Conservation (phyloP, 108 stramenopile species). For the Cyclotella sp. region DNA sequence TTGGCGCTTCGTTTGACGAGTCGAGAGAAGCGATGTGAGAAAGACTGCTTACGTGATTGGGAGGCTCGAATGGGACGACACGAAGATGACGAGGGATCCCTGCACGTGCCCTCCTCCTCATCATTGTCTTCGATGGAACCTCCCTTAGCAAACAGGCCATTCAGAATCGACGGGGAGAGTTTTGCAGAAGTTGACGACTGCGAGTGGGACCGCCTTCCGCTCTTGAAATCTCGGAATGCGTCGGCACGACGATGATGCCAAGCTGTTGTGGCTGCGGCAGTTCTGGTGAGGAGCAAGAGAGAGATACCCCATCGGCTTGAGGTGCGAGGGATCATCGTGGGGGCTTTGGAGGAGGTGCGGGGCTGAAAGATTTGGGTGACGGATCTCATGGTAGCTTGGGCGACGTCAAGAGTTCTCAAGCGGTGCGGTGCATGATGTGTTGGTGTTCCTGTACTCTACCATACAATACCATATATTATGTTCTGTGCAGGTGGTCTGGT, state of each 20-base stretch:
- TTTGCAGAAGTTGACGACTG: constrained; percentile 6
- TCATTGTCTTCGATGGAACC: background rate
- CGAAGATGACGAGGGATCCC: background rate
- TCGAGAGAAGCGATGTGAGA: constrained; percentile 37
- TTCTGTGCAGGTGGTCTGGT: no score
- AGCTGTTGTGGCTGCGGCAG: constrained; percentile 34
- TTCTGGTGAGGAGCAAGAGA: constrained; percentile 24
- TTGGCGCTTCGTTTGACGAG: constrained; percentile 31
- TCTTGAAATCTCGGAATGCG: constrained; percentile 35
- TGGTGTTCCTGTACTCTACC: no score
- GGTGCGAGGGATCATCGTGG: background rate
- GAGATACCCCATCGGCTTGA: constrained; percentile 29
- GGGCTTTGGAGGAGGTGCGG: background rate
- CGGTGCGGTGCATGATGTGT: no score
- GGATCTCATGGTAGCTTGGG: constrained; percentile 6
- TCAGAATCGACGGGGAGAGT: background rate
- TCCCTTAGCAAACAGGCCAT: background rate
- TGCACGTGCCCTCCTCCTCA: background rate
- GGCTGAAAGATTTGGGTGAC: background rate
- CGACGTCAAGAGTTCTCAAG: background rate
- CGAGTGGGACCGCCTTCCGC: constrained; percentile 15
- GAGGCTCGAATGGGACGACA: constrained; percentile 14
- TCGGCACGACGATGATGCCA: constrained; percentile 41
- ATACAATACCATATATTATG: no score
- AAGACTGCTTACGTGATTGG: constrained; percentile 16